A percentile compares a stretch with the other conserved stretches of the same genome.
Conservation (phyloP, 106 monocot genomes). For the Dendrobium officinale region DNA sequence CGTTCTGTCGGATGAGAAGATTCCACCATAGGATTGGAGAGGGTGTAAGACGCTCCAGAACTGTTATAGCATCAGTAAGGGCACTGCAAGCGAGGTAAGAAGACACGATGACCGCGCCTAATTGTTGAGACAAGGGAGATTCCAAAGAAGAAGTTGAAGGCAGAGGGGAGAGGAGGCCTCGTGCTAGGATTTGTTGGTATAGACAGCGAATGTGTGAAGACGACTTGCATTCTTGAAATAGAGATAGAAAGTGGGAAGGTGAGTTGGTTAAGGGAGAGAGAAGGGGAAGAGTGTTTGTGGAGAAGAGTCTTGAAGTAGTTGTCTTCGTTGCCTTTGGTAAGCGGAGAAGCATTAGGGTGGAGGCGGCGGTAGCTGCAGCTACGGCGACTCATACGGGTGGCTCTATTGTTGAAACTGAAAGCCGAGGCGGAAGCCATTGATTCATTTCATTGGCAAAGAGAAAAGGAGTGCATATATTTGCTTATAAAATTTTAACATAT, state of each 20-base stretch:
- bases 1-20: conserved; percentile 36
- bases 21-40: conserved; percentile 63
- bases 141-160: background rate
- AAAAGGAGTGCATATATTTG: too few species aligned
- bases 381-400: conserved; percentile 10
- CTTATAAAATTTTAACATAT: too few species aligned
- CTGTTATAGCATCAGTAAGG: conserved; percentile 23
- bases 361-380: background rate
- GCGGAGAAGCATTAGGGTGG: conserved; percentile 20
- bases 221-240: conserved; percentile 47
- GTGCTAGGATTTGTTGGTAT: conserved; percentile 50
- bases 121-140: conserved; percentile 5
- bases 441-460: background rate
- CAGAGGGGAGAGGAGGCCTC: conserved; percentile 25
- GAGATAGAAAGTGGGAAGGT: conserved; percentile 4
- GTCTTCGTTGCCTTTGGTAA: conserved; percentile 8
- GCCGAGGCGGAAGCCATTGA: background rate
- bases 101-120: conserved; percentile 20
- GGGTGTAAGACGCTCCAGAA: conserved; percentile 40
- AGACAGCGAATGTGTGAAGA: conserved; percentile 14
- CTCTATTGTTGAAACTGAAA: background rate
- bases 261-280: background rate
- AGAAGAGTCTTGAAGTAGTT: conserved; percentile 8
- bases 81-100: conserved; percentile 41
- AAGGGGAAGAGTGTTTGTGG: background rate